phyloP scores from a whole-genome alignment of 805 yeast genomes.

The Priceomyces fermenticarens region DNA sequence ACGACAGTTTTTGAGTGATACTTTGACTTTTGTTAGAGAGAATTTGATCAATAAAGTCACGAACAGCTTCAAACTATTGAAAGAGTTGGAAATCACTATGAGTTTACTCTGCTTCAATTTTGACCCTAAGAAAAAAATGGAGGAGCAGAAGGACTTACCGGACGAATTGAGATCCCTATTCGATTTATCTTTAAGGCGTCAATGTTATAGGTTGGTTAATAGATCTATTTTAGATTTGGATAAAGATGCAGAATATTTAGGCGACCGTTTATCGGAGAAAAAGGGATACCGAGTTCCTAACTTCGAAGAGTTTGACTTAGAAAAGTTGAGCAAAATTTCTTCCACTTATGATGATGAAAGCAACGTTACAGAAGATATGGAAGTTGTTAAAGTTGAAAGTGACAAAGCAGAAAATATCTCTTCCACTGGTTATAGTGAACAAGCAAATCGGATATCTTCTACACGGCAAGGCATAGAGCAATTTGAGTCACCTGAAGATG shows the following conservation, averaged over 20 bases:
- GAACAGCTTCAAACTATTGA: slow-evolving; percentile 54
- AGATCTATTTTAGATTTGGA: slow-evolving; percentile 50
- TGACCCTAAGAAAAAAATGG: slow-evolving; percentile 28
- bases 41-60: slow-evolving; percentile 63
- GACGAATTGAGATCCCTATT: slow-evolving; percentile 52
- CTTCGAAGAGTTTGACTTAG: slow-evolving; percentile 18
- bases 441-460: slow-evolving; percentile 1
- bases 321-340: slow-evolving; percentile 16
- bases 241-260: slow-evolving; percentile 9
- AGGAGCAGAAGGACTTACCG: slow-evolving; percentile 47
- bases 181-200: slow-evolving; percentile 57
- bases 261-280: slow-evolving; percentile 3
- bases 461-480: slow-evolving; percentile 9
- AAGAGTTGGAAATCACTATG: slow-evolving; percentile 80
- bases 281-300: slow-evolving; percentile 18
- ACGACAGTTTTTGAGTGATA: slow-evolving; percentile 47
- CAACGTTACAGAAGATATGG: slow-evolving; percentile 3
- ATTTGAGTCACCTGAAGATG: slow-evolving; percentile 20
- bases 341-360: slow-evolving; percentile 6
- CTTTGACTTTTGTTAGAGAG: slow-evolving; percentile 58
- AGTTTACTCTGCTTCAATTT: slow-evolving; percentile 62
- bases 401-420: slow-evolving; percentile 2
- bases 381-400: slow-evolving; percentile 8
- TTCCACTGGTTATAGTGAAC: slow-evolving; percentile 7
- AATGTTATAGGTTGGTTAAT: slow-evolving; percentile 71